These are phyloP conservation scores for Epichloe elymi DNA, from an alignment of 2,329 filamentous ascomycete genomes.

Conservation along the genomic window DNA sequence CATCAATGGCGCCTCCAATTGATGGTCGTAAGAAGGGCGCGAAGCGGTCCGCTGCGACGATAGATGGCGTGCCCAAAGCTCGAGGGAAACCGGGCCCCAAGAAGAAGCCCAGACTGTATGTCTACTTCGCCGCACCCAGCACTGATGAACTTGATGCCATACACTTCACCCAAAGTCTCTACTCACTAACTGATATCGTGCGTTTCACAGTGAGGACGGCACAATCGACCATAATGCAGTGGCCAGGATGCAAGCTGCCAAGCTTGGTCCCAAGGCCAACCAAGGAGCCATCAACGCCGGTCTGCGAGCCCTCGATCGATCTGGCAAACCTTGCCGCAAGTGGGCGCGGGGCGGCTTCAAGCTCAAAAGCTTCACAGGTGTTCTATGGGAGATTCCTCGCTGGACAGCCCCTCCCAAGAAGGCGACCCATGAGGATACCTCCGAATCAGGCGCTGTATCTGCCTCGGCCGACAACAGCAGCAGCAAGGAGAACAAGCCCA, in stretches of 20 bases:
- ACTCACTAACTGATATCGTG: conserved; percentile 10
- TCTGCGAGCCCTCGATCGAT: conserved; percentile 83
- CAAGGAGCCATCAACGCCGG: conserved; percentile 95
- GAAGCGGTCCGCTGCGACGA: conserved; percentile 51
- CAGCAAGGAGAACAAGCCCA: conserved; percentile 54
- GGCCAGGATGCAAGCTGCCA: conserved; percentile 40
- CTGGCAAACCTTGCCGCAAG: conserved; percentile 80
- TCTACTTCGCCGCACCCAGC: conserved; percentile 15
- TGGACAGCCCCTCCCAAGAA: conserved; percentile 66
- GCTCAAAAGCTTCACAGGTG: conserved; percentile 86
- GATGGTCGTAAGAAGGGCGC: conserved; percentile 58
- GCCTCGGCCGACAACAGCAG: conserved; percentile 36
- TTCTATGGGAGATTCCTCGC: conserved; percentile 65
- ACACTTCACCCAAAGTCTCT: conserved; percentile 12
- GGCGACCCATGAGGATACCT: conserved; percentile 30
- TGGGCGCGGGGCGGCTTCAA: conserved; percentile 76
- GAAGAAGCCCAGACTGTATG: conserved; percentile 91
- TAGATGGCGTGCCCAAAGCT: conserved; percentile 53
- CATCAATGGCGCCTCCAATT: conserved; percentile 45
- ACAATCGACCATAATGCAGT: conserved; percentile 43
- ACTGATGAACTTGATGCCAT: not conserved
- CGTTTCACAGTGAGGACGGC: conserved; percentile 43
- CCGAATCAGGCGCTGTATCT: conserved; percentile 33
- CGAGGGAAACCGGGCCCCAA: conserved; percentile 87
- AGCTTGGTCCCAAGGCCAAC: conserved; percentile 91